Percentiles rank a stretch among this genome's conserved stretches.
These are phyloP conservation scores for Solanum gracilifrons DNA, from an alignment of 257 asterid species.

Conservation along the genomic window DNA sequence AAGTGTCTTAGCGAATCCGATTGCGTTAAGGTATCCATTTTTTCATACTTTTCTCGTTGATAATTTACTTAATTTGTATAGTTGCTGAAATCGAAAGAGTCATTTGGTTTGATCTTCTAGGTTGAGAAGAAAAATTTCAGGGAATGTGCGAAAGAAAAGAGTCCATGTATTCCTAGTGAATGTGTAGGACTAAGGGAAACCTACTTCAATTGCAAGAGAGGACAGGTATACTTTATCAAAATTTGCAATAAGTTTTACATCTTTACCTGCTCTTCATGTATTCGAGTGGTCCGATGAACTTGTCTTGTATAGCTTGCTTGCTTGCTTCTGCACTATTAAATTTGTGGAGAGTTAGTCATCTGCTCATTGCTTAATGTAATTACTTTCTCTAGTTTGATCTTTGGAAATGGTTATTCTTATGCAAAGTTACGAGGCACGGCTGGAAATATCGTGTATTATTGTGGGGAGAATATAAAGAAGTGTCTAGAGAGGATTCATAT, in stretches of 20 bases:
- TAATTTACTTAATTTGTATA: neutral
- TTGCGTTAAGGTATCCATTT: slow-evolving; percentile 55
- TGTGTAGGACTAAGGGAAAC: slow-evolving; percentile 92
- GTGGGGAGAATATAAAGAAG: neutral
- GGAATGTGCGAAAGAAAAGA: slow-evolving; percentile 72
- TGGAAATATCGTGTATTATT: neutral
- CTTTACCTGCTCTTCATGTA: neutral
- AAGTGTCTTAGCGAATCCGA: slow-evolving; percentile 93
- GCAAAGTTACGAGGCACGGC: neutral
- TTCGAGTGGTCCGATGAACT: neutral
- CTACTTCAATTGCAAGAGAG: slow-evolving; percentile 93
- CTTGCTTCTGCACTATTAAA: neutral
- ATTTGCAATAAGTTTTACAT: neutral
- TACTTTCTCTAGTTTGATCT: neutral
- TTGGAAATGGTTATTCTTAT: neutral
- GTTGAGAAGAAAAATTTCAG: slow-evolving; percentile 66
- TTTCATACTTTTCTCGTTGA: neutral
- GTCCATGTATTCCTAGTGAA: slow-evolving; percentile 69
- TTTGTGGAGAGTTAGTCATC: neutral
- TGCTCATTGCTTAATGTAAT: neutral
- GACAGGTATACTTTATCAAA: slow-evolving; percentile 42
- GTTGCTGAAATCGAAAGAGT: neutral
- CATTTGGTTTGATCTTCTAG: slow-evolving; percentile 19
- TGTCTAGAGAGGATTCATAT: neutral
- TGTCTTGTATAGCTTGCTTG: neutral